phyloP scores from a whole-genome alignment of 169 alveolate genomes.

The Pseudocohnilembus persalinus region DNA sequence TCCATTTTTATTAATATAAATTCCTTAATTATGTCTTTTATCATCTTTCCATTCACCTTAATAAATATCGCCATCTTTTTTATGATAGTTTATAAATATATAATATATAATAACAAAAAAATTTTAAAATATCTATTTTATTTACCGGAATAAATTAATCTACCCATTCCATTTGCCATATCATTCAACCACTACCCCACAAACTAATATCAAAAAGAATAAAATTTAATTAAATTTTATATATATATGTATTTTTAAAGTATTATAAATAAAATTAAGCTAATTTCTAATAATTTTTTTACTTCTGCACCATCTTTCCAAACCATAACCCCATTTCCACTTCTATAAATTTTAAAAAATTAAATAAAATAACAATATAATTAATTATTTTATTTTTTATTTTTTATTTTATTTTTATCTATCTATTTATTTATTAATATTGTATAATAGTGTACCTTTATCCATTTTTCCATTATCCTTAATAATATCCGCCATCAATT shows the following conservation, averaged over 20 bases:
- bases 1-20: conserved; percentile 49
- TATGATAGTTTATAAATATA: neutral
- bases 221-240: too few species aligned
- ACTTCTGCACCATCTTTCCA: neutral
- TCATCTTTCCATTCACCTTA: conserved; percentile 54
- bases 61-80: conserved; percentile 28
- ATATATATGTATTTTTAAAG: too few species aligned
- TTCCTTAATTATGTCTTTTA: conserved; percentile 54
- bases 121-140: too few species aligned
- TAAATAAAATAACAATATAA: neutral
- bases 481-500: neutral
- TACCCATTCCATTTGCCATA: conserved; percentile 59
- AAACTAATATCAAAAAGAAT: too few species aligned
- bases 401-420: neutral
- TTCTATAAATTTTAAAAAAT: too few species aligned
- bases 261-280: too few species aligned
- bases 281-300: too few species aligned
- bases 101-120: too few species aligned
- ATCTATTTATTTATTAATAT: too few species aligned
- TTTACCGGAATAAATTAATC: conserved; percentile 32
- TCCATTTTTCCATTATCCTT: neutral
- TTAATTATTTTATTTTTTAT: too few species aligned
- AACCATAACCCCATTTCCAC: neutral
- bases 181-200: conserved; percentile 64
- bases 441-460: neutral